A percentile compares a stretch with the other conserved stretches of the same genome.
Conservation (phyloP, 768 basidiomycete genomes). For the Boletus speciosus region DNA sequence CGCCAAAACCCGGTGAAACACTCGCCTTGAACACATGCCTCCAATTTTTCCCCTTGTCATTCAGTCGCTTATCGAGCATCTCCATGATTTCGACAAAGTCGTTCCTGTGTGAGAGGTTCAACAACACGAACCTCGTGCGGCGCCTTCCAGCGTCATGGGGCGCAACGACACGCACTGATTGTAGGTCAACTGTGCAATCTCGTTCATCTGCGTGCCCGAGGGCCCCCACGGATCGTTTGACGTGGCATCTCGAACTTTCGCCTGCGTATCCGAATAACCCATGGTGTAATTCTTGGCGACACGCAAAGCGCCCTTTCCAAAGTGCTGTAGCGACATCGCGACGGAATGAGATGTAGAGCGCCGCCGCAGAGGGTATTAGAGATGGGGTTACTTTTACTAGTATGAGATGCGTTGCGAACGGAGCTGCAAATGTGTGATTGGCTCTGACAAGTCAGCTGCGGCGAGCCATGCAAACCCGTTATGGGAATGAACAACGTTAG, state of each 20-base stretch:
- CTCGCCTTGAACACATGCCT: slow-evolving; percentile 96
- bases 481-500: slow-evolving; percentile 1
- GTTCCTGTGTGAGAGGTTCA: slow-evolving; percentile 42
- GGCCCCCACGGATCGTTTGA: slow-evolving; percentile 99
- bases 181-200: slow-evolving; percentile 93
- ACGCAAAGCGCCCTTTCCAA: slow-evolving; percentile 81
- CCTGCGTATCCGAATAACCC: slow-evolving; percentile 92
- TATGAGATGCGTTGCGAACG: slow-evolving; percentile 17
- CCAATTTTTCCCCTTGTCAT: slow-evolving; percentile 99
- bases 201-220: slow-evolving; percentile 98
- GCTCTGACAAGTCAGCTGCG: slow-evolving; percentile 7
- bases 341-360: background rate
- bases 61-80: slow-evolving; percentile 97
- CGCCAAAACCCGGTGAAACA: background rate
- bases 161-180: slow-evolving; percentile 68
- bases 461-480: background rate
- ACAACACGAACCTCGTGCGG: background rate
- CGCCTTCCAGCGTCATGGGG: background rate
- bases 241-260: slow-evolving; percentile 94
- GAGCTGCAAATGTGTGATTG: slow-evolving; percentile 6
- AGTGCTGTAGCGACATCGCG: slow-evolving; percentile 61
- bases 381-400: slow-evolving; percentile 2
- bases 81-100: slow-evolving; percentile 99
- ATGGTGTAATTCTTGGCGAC: slow-evolving; percentile 96
- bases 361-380: slow-evolving; percentile 11